phyloP scores from a whole-genome alignment of 768 basidiomycete species.

The Favolaschia claudopus region DNA sequence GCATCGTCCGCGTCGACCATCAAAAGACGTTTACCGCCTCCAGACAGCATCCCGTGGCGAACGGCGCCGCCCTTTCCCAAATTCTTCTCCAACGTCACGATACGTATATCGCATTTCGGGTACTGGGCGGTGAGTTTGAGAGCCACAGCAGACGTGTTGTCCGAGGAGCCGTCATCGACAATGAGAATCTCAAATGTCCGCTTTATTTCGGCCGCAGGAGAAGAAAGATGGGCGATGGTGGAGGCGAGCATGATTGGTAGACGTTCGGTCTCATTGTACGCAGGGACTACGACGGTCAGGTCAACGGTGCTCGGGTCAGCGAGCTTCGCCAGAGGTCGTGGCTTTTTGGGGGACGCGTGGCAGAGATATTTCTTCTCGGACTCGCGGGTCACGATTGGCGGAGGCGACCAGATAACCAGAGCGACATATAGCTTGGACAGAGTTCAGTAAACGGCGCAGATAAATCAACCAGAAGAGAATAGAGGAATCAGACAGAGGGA shows the following conservation, averaged over 20 bases:
- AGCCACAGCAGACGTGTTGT: constrained; percentile 73
- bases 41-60: constrained; percentile 87
- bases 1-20: constrained; percentile 98
- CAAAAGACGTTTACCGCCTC: constrained; percentile 77
- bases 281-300: constrained; percentile 86
- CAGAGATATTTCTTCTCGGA: constrained; percentile 79
- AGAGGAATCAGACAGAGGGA: constrained; percentile 45
- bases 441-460: background rate
- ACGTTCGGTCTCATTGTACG: constrained; percentile 89
- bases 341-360: constrained; percentile 57
- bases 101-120: constrained; percentile 68
- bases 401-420: constrained; percentile 79
- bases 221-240: constrained; percentile 70
- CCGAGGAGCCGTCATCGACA: constrained; percentile 89
- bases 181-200: constrained; percentile 84
- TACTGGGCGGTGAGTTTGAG: constrained; percentile 69
- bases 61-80: constrained; percentile 94
- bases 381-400: constrained; percentile 63
- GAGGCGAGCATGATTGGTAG: constrained; percentile 85
- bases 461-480: background rate
- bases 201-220: constrained; percentile 40
- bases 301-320: constrained; percentile 67
- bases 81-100: constrained; percentile 82
- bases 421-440: constrained; percentile 67
- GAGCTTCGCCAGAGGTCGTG: constrained; percentile 63